Evolutionary conservation across 2,329 filamentous ascomycete genomes (phyloP).

Genomic region (Cylindrodendrum hubeiense): DNA sequence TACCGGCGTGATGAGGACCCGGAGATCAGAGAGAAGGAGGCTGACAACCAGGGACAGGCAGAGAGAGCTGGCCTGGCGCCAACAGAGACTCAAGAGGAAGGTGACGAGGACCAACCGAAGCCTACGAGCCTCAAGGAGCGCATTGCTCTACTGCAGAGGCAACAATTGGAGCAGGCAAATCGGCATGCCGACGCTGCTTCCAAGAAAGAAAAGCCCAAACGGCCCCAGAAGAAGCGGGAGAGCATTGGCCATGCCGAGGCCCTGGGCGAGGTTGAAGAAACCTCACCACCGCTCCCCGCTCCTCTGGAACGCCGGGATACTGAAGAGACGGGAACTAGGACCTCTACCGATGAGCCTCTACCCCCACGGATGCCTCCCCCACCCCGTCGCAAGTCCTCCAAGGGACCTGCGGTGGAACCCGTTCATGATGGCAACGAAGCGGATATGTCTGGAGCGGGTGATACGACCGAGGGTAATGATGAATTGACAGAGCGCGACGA

Average conservation of each 20-base stretch:
- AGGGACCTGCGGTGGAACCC: constrained; percentile 56
- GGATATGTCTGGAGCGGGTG: constrained; percentile 73
- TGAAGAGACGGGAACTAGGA: constrained; percentile 60
- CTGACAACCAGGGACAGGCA: constrained; percentile 74
- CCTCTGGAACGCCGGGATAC: constrained; percentile 61
- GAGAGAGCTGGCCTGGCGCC: constrained; percentile 75
- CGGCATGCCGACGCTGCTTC: constrained; percentile 81
- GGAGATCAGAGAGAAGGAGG: constrained; percentile 73
- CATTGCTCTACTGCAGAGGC: constrained; percentile 92
- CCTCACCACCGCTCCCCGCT: constrained; percentile 42
- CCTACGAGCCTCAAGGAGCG: constrained; percentile 94
- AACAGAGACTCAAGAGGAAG: constrained; percentile 60
- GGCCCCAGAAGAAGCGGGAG: constrained; percentile 76
- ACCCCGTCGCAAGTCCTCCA: constrained; percentile 66
- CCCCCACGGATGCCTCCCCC: constrained; percentile 54
- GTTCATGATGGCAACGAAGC: constrained; percentile 73
- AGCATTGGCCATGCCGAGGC: constrained; percentile 49
- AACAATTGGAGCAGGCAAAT: constrained; percentile 90
- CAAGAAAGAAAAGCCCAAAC: constrained; percentile 91
- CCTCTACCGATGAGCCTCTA: constrained; percentile 62
- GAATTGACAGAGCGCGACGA: constrained; percentile 80
- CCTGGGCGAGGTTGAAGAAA: constrained; percentile 46
- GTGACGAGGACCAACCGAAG: constrained; percentile 85
- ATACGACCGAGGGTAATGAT: constrained; percentile 72
- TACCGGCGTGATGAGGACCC: constrained; percentile 93